Evolutionary conservation across 768 basidiomycete species (phyloP).

Genomic region (Naganishia onofrii): DNA sequence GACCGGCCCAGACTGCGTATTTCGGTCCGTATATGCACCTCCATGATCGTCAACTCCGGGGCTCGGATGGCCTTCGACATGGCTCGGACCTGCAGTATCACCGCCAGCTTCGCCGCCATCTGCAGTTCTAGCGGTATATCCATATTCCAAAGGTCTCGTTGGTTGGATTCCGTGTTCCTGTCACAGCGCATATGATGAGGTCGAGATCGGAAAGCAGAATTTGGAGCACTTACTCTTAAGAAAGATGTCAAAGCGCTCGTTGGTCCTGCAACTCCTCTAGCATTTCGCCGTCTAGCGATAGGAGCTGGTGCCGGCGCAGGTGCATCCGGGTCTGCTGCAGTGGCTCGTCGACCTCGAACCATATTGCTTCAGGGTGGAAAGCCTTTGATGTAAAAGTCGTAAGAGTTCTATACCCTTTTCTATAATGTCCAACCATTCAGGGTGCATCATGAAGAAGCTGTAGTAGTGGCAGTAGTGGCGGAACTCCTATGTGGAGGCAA

Average conservation of each 20-base stretch:
- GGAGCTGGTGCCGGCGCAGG: conserved; percentile 18
- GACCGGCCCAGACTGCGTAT: conserved; percentile 32
- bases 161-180: conserved; percentile 46
- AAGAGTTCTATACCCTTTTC: too few species aligned
- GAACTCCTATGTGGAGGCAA: too few species aligned
- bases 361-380: neutral
- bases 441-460: too few species aligned
- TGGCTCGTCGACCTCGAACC: conserved; percentile 9
- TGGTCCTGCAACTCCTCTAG: conserved; percentile 46
- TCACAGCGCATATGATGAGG: neutral
- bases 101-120: conserved; percentile 29
- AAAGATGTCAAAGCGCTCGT: conserved; percentile 51
- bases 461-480: too few species aligned
- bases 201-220: too few species aligned
- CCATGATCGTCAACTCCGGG: conserved; percentile 21
- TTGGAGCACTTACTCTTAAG: conserved; percentile 42
- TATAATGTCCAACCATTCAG: too few species aligned
- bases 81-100: conserved; percentile 38
- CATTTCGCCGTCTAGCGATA: conserved; percentile 21
- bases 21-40: conserved; percentile 32
- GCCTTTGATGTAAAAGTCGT: too few species aligned
- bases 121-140: conserved; percentile 13
- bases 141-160: conserved; percentile 22
- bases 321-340: neutral
- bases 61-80: conserved; percentile 29